phyloP scores from a whole-genome alignment of 129 eudicot genomes.

The Pseudognaphalium luteoalbum region DNA sequence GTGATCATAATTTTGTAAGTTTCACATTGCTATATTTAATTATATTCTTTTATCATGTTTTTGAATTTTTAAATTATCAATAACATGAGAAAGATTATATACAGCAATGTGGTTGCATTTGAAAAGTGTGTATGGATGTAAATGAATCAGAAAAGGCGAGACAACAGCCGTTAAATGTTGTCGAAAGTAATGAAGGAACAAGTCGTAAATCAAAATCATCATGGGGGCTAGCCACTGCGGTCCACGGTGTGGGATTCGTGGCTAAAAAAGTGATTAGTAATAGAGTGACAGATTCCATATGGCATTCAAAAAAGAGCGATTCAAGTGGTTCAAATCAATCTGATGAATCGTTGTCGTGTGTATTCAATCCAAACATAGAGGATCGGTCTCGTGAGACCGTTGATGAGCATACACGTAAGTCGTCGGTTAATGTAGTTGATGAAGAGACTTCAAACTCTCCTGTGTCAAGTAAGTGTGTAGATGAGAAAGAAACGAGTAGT shows the following conservation, averaged over 20 bases:
- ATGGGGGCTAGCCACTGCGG: slow-evolving; percentile 46
- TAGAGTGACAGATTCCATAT: slow-evolving; percentile 54
- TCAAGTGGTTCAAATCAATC: slow-evolving; percentile 58
- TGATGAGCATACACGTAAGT: background rate
- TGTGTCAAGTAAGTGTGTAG: slow-evolving; percentile 43
- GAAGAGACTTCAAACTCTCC: slow-evolving; percentile 37
- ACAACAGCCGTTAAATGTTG: slow-evolving; percentile 27
- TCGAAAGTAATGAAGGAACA: slow-evolving; percentile 53
- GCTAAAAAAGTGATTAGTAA: slow-evolving; percentile 52
- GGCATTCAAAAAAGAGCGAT: slow-evolving; percentile 72
- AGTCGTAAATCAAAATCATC: slow-evolving; percentile 47
- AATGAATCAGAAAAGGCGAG: slow-evolving; percentile 44
- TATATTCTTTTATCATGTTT: too few relatives aligned
- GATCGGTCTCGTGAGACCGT: slow-evolving; percentile 34
- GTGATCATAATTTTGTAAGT: background rate
- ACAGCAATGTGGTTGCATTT: slow-evolving; percentile 39
- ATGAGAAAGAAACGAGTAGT: slow-evolving; percentile 54
- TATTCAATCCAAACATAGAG: slow-evolving; percentile 39
- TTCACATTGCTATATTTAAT: background rate
- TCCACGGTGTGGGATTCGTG: slow-evolving; percentile 46
- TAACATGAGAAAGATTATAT: too few relatives aligned
- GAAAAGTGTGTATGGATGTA: slow-evolving; percentile 63
- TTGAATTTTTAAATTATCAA: too few relatives aligned
- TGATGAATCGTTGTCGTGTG: slow-evolving; percentile 49
- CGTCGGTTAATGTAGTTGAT: slow-evolving; percentile 45